Conservation (phyloP, 768 basidiomycete genomes). For the Sarcodon sp. region DNA sequence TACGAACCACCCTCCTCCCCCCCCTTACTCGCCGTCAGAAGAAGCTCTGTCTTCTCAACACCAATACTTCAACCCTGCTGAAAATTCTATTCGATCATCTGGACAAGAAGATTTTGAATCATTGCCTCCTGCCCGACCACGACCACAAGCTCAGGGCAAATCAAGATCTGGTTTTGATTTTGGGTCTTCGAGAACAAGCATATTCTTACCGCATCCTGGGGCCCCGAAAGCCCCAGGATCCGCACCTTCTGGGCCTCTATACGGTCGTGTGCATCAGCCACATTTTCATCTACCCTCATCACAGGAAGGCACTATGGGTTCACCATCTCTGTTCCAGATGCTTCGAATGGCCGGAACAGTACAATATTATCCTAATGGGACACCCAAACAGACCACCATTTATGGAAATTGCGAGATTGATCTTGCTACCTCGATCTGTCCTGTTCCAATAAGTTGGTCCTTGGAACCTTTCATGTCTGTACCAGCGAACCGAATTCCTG, state of each 20-base stretch:
- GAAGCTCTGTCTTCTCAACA: conserved; percentile 6
- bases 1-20: conserved; percentile 17
- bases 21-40: conserved; percentile 13
- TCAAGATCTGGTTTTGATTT: conserved; percentile 7
- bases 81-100: too few species aligned
- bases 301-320: background rate
- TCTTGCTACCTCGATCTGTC: conserved; percentile 31
- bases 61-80: conserved; percentile 4
- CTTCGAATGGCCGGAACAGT: conserved; percentile 11
- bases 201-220: conserved; percentile 43
- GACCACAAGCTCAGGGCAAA: background rate
- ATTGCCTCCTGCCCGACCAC: conserved; percentile 11
- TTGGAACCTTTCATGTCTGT: conserved; percentile 31
- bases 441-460: conserved; percentile 51
- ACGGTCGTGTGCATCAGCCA: conserved; percentile 23
- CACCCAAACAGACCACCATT: conserved; percentile 35
- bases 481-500: conserved; percentile 13
- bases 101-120: conserved; percentile 4
- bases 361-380: conserved; percentile 10
- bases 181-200: conserved; percentile 18
- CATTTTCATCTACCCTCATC: conserved; percentile 8
- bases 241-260: conserved; percentile 46
- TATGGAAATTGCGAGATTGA: conserved; percentile 47
- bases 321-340: conserved; percentile 9
- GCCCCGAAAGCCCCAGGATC: conserved; percentile 29